These are phyloP conservation scores for Epichloe sp. DNA, from an alignment of 2,329 filamentous ascomycete genomes.

Conservation along the genomic window DNA sequence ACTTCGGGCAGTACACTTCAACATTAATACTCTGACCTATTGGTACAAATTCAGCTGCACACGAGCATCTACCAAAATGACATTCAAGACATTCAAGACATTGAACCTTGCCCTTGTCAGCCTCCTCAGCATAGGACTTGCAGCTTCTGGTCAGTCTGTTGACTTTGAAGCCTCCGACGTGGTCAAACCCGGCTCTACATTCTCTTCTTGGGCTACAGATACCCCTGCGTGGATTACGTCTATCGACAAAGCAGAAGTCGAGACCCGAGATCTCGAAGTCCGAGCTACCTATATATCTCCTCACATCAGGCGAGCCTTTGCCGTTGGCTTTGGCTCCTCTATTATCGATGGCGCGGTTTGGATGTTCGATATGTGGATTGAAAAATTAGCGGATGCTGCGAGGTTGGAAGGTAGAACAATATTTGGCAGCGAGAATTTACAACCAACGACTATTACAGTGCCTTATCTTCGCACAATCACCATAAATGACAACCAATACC, in stretches of 20 bases:
- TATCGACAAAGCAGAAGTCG: background rate
- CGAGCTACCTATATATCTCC: background rate
- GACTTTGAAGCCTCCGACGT: background rate
- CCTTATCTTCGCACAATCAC: background rate
- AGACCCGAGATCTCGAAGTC: background rate
- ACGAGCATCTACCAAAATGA: background rate
- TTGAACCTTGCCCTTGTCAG: background rate
- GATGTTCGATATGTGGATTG: background rate
- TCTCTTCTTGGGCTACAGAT: background rate
- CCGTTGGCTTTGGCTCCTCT: background rate
- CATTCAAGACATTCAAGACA: background rate
- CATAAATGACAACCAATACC: background rate
- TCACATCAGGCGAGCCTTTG: background rate
- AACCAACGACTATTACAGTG: background rate
- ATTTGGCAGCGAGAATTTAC: background rate
- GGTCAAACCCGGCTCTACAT: background rate
- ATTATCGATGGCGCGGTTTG: background rate
- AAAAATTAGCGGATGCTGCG: rapidly evolving
- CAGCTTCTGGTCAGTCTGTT: background rate
- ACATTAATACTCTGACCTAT: too few species aligned
- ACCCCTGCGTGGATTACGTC: background rate
- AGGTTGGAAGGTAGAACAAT: background rate
- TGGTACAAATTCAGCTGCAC: too few species aligned
- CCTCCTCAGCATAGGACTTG: background rate
- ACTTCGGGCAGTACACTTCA: too few species aligned